Percentiles rank a stretch among this genome's conserved stretches.
phyloP scores from a whole-genome alignment of 306 rosid genomes.

The Glycine soja region DNA sequence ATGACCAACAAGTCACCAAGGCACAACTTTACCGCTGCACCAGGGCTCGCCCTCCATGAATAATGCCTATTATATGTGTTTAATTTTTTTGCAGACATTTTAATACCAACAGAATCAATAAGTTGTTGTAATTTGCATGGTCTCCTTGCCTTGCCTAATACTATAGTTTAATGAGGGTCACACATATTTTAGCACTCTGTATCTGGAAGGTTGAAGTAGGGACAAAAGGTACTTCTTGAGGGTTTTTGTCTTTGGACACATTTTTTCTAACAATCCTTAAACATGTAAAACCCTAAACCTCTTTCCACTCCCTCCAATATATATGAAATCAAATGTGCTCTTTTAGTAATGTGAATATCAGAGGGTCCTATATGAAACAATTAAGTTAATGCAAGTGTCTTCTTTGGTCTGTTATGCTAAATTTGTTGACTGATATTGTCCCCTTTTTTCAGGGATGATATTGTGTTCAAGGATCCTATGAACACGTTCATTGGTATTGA shows the following conservation, averaged over 20 bases:
- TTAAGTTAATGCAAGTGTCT: neutral
- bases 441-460: slow-evolving; percentile 71
- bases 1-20: no score
- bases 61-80: neutral
- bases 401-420: slow-evolving; percentile 27
- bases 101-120: slow-evolving; percentile 7
- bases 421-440: slow-evolving; percentile 1
- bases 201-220: slow-evolving; percentile 9
- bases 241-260: neutral
- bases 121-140: neutral
- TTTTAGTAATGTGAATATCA: neutral
- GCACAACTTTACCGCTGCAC: no score
- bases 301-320: neutral
- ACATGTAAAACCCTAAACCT: slow-evolving; percentile 20
- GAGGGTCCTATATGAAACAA: slow-evolving; percentile 12
- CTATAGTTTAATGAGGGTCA: neutral
- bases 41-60: no score
- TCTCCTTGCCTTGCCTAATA: neutral
- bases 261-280: neutral
- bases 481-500: slow-evolving; percentile 81
- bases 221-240: neutral
- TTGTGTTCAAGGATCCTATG: slow-evolving; percentile 86
- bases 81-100: neutral
- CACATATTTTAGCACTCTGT: neutral
- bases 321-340: slow-evolving; percentile 15